Evolutionary conservation across 345 rosid genomes (phyloP).

Genomic region (Citrus glauca): DNA sequence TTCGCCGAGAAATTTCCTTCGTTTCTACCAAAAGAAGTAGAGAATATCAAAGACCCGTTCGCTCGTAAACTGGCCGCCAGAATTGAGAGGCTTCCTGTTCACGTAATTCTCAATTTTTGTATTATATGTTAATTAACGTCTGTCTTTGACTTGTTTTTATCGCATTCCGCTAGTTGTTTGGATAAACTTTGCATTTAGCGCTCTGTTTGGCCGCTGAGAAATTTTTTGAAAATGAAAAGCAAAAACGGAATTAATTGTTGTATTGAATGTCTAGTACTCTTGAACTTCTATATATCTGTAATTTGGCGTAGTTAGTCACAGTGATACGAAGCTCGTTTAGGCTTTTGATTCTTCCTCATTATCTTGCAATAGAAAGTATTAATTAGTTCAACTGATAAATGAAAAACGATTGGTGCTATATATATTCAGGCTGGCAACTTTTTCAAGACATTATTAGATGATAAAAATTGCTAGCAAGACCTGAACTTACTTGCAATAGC

Average conservation of each 20-base stretch:
- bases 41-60: slow-evolving; percentile 43
- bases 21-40: slow-evolving; percentile 57
- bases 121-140: neutral
- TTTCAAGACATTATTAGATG: neutral
- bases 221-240: neutral
- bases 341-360: neutral
- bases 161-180: neutral
- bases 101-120: slow-evolving; percentile 6
- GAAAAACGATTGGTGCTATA: neutral
- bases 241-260: neutral
- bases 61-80: slow-evolving; percentile 61
- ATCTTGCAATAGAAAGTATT: neutral
- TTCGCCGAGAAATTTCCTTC: slow-evolving; percentile 41
- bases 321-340: neutral
- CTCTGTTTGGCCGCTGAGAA: neutral
- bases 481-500: neutral
- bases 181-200: neutral
- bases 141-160: neutral
- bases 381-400: neutral
- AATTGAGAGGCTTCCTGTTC: slow-evolving; percentile 59
- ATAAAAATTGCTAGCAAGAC: neutral
- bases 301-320: neutral
- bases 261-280: neutral
- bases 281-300: neutral
- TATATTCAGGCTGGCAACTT: neutral